These are phyloP conservation scores for Pleurotus cornucopiae DNA, from an alignment of 768 basidiomycete genomes.

Conservation along the genomic window DNA sequence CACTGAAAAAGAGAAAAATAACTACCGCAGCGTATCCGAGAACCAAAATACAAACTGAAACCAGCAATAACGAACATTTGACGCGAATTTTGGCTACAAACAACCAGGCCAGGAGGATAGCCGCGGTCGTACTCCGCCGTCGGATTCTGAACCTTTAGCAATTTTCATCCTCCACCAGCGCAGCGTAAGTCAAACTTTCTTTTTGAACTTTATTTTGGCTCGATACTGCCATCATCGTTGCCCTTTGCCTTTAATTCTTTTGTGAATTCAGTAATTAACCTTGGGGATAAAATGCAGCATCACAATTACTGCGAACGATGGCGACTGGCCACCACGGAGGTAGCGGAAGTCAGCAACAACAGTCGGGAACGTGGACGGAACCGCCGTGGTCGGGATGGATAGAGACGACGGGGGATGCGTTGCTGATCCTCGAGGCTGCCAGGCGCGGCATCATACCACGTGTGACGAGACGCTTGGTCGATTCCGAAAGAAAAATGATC, in stretches of 20 bases:
- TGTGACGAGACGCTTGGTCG: conserved; percentile 88
- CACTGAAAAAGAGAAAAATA: background rate
- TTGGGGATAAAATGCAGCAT: conserved; percentile 1
- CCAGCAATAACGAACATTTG: too few relatives aligned
- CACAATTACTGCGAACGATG: conserved; percentile 24
- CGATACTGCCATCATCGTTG: conserved; percentile 23
- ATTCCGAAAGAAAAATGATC: conserved; percentile 91
- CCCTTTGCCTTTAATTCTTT: conserved; percentile 19
- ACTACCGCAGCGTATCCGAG: too few relatives aligned
- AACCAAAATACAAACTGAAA: background rate
- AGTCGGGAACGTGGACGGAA: conserved; percentile 64
- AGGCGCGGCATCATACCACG: conserved; percentile 85
- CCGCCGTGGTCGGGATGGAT: conserved; percentile 95
- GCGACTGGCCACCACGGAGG: conserved; percentile 28
- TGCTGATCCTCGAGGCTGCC: conserved; percentile 96
- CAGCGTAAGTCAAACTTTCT: conserved; percentile 73
- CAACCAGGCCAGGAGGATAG: conserved; percentile 12
- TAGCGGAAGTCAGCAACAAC: conserved; percentile 24
- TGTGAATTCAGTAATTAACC: background rate
- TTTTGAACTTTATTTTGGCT: conserved; percentile 59
- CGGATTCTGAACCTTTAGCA: conserved; percentile 22
- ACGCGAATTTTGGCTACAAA: too few relatives aligned
- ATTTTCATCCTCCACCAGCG: conserved; percentile 47
- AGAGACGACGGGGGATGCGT: conserved; percentile 90
- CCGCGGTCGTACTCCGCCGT: conserved; percentile 34